Evolutionary conservation across 202 grass and related monocot genomes (phyloP), one percentile per base, ranked within the genome.

Genomic region (Tripidium arundinaceum): DNA sequence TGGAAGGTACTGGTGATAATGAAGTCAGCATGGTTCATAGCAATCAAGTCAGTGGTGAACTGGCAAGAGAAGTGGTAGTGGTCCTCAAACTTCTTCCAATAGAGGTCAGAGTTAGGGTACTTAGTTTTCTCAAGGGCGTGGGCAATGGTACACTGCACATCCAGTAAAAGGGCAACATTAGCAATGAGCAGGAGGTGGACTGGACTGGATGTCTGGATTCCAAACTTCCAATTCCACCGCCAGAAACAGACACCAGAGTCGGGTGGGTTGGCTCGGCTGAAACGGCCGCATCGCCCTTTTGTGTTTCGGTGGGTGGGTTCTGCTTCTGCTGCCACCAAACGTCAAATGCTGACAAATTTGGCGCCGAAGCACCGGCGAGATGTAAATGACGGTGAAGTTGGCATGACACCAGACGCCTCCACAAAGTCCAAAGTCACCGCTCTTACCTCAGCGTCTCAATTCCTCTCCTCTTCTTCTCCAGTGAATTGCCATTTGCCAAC

Each of bases 31-130:
- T 98, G 95, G 79, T 98, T 98, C 95, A 98, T 98, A 0, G 95
- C 95, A 16, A 98, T 93, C 76, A 98, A 81, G 58, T 98, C 95
- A 33, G 95, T 93, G 8, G 95, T 98, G 84, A 98, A 98, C 72
- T 98, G 95, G 88, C 95, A 98, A 7, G 95, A 98, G 88, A 98
- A 98, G 69, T 98, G 95, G 77, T 98, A 98, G 81, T 98, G 95
- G 24, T 98, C 87, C 88, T 98, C 95, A 59, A 98, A 92, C 72
- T 98, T 95, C 90, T 95, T 98, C 95, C 95, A 98, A 73, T 98
- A 95, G 37, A 95, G 84, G 68, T 98, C 95, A 14, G 95, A 98
- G 79, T 94, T 98, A 2, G 92, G 95, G 85, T 98, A 98, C 86
- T 95, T 95, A 11, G 95, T 98, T 86, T 98, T 98, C 95, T 98